Conservation (phyloP, 306 rosid species). For the Quercus rubra region DNA sequence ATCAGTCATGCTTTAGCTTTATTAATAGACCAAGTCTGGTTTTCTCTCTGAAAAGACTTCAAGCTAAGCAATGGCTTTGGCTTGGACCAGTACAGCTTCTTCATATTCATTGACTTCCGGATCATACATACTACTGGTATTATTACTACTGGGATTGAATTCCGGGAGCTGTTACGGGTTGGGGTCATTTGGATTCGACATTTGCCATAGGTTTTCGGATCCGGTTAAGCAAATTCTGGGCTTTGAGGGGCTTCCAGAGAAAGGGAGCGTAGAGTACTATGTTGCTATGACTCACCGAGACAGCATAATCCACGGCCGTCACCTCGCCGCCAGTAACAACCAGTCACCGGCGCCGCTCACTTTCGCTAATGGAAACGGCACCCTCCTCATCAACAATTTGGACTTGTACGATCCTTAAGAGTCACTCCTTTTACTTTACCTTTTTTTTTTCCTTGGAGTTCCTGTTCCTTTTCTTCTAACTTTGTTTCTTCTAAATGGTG, state of each 20-base stretch:
- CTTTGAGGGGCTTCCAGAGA: conserved; percentile 41
- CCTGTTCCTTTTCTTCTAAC: too few relatives aligned
- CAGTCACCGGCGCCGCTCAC: conserved; percentile 28
- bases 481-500: too few relatives aligned
- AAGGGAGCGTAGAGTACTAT: conserved; percentile 59
- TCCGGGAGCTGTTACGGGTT: conserved; percentile 28
- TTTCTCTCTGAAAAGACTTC: background rate
- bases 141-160: conserved; percentile 21
- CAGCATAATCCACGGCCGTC: conserved; percentile 52
- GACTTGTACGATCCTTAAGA: too few relatives aligned
- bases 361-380: conserved; percentile 21
- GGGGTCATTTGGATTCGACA: conserved; percentile 49
- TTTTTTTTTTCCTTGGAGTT: too few relatives aligned
- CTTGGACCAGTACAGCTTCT: background rate
- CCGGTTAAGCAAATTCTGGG: conserved; percentile 59
- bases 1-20: too few relatives aligned
- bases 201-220: conserved; percentile 73
- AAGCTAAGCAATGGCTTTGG: conserved; percentile 28
- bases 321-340: conserved; percentile 27
- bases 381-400: too few relatives aligned
- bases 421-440: too few relatives aligned
- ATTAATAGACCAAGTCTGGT: too few relatives aligned
- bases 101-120: too few relatives aligned
- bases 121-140: background rate
- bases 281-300: conserved; percentile 67